Evolutionary conservation across 169 alveolate genomes (phyloP).

Genomic region (Cryptosporidium tyzzeri): DNA sequence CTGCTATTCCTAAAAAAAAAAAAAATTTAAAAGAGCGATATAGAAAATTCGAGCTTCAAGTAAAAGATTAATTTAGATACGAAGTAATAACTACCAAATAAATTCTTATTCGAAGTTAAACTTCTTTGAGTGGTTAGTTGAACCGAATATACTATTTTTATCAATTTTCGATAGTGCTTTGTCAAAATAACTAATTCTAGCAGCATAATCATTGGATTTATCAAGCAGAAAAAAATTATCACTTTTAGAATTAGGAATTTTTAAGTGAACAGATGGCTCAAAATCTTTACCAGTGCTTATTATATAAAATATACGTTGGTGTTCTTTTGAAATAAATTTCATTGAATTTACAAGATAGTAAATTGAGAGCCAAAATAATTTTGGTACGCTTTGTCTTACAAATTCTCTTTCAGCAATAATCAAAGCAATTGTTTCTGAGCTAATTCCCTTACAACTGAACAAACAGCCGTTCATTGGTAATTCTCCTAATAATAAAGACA

Average conservation of each 20-base stretch:
- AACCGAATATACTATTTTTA: background rate
- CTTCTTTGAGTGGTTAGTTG: background rate
- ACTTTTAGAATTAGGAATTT: background rate
- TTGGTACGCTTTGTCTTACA: conserved; percentile 16
- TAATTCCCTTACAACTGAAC: background rate
- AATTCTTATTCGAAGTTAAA: conserved; percentile 6
- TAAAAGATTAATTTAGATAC: background rate
- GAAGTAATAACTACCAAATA: background rate
- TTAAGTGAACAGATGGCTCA: background rate
- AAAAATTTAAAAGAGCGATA: conserved; percentile 7
- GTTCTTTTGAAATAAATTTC: conserved; percentile 34
- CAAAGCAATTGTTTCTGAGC: background rate
- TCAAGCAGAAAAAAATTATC: background rate
- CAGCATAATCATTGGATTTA: background rate
- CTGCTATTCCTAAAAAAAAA: background rate
- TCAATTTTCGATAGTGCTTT: background rate
- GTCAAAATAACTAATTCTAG: background rate
- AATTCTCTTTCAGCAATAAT: conserved; percentile 4
- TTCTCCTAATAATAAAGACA: conserved; percentile 6
- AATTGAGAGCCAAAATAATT: conserved; percentile 53
- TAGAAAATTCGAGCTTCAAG: conserved; percentile 35
- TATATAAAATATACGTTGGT: conserved; percentile 26
- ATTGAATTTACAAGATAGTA: conserved; percentile 27
- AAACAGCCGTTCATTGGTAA: background rate
- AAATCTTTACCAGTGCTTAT: conserved; percentile 32